Percentiles rank a stretch among this genome's conserved stretches.
These are phyloP conservation scores for Penicillium antarcticum DNA, from an alignment of 495 filamentous ascomycete species.

Conservation along the genomic window DNA sequence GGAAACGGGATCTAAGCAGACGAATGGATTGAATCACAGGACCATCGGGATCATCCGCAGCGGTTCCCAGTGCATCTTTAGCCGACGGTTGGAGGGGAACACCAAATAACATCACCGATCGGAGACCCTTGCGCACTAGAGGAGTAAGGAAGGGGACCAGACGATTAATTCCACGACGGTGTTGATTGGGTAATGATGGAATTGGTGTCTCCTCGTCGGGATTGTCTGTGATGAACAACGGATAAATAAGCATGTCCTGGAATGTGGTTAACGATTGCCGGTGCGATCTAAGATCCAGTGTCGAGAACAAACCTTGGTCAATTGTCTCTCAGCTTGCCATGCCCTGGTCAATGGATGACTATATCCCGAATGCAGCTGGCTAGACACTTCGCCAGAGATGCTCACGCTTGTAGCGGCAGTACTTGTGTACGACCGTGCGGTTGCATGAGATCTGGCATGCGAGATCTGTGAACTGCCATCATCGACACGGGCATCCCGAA, in stretches of 20 bases:
- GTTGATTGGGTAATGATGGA: slow-evolving; percentile 82
- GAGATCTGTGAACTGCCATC: slow-evolving; percentile 68
- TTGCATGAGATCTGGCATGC: slow-evolving; percentile 59
- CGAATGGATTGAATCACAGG: slow-evolving; percentile 85
- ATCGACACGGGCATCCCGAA: slow-evolving; percentile 57
- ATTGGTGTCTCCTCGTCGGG: slow-evolving; percentile 90
- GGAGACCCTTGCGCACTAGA: slow-evolving; percentile 81
- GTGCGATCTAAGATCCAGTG: not conserved
- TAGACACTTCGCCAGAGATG: slow-evolving; percentile 88
- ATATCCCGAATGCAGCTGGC: slow-evolving; percentile 93
- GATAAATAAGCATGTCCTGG: slow-evolving; percentile 94
- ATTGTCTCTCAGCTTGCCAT: slow-evolving; percentile 95
- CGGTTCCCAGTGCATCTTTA: slow-evolving; percentile 91
- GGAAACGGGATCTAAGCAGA: slow-evolving; percentile 76
- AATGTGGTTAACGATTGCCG: not conserved
- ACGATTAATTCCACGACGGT: slow-evolving; percentile 83
- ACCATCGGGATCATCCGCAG: slow-evolving; percentile 87
- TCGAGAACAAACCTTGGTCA: slow-evolving; percentile 73
- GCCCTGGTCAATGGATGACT: slow-evolving; percentile 83
- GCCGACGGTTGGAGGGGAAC: slow-evolving; percentile 74
- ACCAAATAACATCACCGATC: slow-evolving; percentile 92
- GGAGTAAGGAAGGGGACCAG: slow-evolving; percentile 80
- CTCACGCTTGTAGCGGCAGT: slow-evolving; percentile 92
- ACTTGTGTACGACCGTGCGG: slow-evolving; percentile 77
- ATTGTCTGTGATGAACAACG: slow-evolving; percentile 91